phyloP scores from a whole-genome alignment of 208 protist species.

The Leptomonas seymouri region DNA sequence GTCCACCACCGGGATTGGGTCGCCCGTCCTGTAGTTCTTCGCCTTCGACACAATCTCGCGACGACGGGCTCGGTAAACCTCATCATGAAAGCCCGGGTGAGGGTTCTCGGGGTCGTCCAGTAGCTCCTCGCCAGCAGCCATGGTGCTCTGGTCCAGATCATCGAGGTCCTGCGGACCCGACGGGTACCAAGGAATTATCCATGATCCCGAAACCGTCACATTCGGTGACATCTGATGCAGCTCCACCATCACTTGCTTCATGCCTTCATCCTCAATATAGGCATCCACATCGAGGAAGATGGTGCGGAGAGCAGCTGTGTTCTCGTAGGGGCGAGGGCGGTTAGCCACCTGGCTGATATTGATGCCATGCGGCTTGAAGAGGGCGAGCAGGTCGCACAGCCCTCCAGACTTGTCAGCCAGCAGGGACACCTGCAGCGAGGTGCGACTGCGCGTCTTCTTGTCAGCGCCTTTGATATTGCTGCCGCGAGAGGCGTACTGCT shows the following conservation, averaged over 20 bases:
- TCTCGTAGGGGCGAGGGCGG: constrained; percentile 53
- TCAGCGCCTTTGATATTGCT: constrained; percentile 54
- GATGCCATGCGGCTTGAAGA: constrained; percentile 50
- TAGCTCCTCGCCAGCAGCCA: constrained; percentile 85
- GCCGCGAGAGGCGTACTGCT: constrained; percentile 52
- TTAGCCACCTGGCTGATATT: constrained; percentile 70
- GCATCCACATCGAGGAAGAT: constrained; percentile 75
- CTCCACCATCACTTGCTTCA: constrained; percentile 43
- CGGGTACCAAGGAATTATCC: constrained; percentile 83
- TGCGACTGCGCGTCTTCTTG: constrained; percentile 38
- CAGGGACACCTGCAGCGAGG: constrained; percentile 63
- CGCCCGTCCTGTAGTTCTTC: constrained; percentile 80
- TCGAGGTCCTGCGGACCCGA: constrained; percentile 82
- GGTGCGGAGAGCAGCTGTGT: constrained; percentile 43
- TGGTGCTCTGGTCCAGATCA: constrained; percentile 73
- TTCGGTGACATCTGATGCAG: constrained; percentile 32
- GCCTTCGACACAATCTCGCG: constrained; percentile 74
- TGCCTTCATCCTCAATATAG: constrained; percentile 38
- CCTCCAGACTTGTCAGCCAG: constrained; percentile 40
- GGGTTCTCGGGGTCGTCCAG: constrained; percentile 90
- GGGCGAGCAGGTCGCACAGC: constrained; percentile 48
- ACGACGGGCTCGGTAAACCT: constrained; percentile 91
- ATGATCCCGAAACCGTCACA: constrained; percentile 54
- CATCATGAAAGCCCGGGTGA: constrained; percentile 96
- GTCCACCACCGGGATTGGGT: constrained; percentile 87